A percentile compares a stretch with the other conserved stretches of the same genome.
These are phyloP conservation scores for Pinus albicaulis DNA, from an alignment of 75 land plant genomes.

Conservation along the genomic window DNA sequence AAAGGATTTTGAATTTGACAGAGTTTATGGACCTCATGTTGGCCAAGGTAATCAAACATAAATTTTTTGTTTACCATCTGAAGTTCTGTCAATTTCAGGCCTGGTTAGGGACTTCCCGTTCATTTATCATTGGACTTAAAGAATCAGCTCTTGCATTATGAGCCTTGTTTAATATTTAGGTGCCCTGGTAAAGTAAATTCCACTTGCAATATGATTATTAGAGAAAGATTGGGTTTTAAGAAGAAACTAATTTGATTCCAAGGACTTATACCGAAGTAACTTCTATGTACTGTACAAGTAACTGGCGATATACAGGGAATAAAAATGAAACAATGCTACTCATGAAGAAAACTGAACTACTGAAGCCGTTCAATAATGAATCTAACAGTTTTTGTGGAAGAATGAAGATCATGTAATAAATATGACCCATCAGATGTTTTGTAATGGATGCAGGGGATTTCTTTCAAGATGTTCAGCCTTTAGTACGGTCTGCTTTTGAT, in stretches of 20 bases:
- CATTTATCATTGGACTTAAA: not conserved
- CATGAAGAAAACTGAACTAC: not conserved
- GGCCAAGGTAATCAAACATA: slow-evolving; percentile 65
- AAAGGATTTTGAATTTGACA: slow-evolving; percentile 97
- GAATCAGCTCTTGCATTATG: not conserved
- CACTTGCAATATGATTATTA: not conserved
- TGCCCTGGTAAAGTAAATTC: not conserved
- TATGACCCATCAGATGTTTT: not conserved
- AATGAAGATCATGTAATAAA: not conserved
- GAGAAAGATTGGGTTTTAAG: not conserved
- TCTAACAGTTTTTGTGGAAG: not conserved
- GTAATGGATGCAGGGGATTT: slow-evolving; percentile 63
- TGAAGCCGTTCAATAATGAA: too few species aligned
- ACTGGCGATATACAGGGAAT: not conserved
- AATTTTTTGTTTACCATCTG: not conserved
- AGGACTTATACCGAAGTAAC: not conserved
- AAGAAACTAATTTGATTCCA: not conserved
- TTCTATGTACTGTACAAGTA: not conserved
- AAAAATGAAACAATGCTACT: not conserved
- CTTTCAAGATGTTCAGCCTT: slow-evolving; percentile 86
- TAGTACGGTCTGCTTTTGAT: slow-evolving; percentile 98
- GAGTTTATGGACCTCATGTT: slow-evolving; percentile 98
- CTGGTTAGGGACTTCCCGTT: not conserved
- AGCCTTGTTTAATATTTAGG: not conserved
- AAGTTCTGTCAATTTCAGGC: not conserved